These are phyloP conservation scores for Huntiella decipiens DNA, from an alignment of 2,329 filamentous ascomycete genomes.

Conservation along the genomic window DNA sequence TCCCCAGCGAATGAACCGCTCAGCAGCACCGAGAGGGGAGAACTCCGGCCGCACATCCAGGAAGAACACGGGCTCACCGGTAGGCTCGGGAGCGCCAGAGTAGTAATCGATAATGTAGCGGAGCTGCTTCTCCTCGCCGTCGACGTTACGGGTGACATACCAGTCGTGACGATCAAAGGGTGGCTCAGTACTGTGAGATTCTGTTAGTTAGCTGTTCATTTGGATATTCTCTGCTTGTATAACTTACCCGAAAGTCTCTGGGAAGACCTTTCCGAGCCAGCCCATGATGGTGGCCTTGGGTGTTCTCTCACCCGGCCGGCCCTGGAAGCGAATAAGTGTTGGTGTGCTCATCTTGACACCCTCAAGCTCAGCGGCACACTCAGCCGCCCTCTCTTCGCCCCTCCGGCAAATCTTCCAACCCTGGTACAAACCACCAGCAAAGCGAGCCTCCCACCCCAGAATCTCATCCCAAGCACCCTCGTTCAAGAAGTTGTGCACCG, in stretches of 20 bases:
- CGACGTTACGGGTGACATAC: slow-evolving; percentile 61
- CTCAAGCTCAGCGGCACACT: slow-evolving; percentile 14
- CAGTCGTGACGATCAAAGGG: slow-evolving; percentile 97
- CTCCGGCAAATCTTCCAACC: slow-evolving; percentile 58
- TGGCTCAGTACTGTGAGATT: slow-evolving; percentile 44
- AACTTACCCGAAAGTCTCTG: slow-evolving; percentile 55
- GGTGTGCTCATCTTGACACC: slow-evolving; percentile 37
- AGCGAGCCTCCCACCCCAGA: slow-evolving; percentile 78
- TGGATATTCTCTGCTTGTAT: neutral
- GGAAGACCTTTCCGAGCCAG: slow-evolving; percentile 60
- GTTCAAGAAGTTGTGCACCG: slow-evolving; percentile 94
- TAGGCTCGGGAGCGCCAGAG: slow-evolving; percentile 59
- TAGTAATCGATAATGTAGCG: slow-evolving; percentile 98
- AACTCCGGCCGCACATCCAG: slow-evolving; percentile 84
- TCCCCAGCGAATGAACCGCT: slow-evolving; percentile 73
- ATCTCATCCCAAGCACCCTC: slow-evolving; percentile 96
- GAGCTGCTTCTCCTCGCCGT: slow-evolving; percentile 54
- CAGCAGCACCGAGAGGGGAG: slow-evolving; percentile 59
- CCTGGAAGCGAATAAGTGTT: slow-evolving; percentile 69
- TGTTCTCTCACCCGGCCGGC: slow-evolving; percentile 71
- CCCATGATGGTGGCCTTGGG: slow-evolving; percentile 79
- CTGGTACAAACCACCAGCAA: slow-evolving; percentile 49
- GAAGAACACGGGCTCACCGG: slow-evolving; percentile 85
- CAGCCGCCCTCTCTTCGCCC: slow-evolving; percentile 44
- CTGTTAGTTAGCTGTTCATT: slow-evolving; percentile 12